Evolutionary conservation across 768 basidiomycete genomes (phyloP).

Genomic region (Candolleomyces eurysporus): DNA sequence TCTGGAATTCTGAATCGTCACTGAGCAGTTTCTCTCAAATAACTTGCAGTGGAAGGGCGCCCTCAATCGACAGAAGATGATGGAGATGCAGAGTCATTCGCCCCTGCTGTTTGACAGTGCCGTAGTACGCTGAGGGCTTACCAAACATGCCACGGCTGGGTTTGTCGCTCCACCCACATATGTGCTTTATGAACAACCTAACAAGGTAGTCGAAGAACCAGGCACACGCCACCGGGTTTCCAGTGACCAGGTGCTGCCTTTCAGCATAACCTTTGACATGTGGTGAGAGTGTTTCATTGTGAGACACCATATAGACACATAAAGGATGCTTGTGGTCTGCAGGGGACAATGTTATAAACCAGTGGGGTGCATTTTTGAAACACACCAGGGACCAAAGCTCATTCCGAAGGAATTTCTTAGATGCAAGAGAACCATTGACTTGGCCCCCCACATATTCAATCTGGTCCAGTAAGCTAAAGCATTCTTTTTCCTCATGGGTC

Average conservation of each 20-base stretch:
- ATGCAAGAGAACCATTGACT: constrained; percentile 24
- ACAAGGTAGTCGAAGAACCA: not conserved
- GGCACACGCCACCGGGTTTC: not conserved
- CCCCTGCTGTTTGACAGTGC: constrained; percentile 8
- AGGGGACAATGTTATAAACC: constrained; percentile 34
- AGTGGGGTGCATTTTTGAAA: constrained; percentile 24
- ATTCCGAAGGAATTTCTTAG: constrained; percentile 26
- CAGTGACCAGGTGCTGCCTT: not conserved
- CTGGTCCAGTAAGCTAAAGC: constrained; percentile 31
- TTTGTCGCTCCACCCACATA: constrained; percentile 23
- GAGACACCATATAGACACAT: constrained; percentile 30
- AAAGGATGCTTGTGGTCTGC: constrained; percentile 29
- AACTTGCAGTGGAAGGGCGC: not conserved
- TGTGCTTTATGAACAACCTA: not conserved
- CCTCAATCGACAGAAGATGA: not conserved
- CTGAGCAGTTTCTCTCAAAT: not conserved
- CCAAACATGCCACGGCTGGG: constrained; percentile 10
- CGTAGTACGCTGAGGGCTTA: constrained; percentile 6
- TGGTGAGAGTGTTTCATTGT: constrained; percentile 17
- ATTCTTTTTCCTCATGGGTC: constrained; percentile 30
- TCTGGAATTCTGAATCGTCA: not conserved
- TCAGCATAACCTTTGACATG: constrained; percentile 8
- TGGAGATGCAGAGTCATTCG: constrained; percentile 7
- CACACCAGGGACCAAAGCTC: constrained; percentile 29
- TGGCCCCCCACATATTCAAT: constrained; percentile 33